phyloP scores from a whole-genome alignment of 306 rosid species.

The Dalbergia oliveri region DNA sequence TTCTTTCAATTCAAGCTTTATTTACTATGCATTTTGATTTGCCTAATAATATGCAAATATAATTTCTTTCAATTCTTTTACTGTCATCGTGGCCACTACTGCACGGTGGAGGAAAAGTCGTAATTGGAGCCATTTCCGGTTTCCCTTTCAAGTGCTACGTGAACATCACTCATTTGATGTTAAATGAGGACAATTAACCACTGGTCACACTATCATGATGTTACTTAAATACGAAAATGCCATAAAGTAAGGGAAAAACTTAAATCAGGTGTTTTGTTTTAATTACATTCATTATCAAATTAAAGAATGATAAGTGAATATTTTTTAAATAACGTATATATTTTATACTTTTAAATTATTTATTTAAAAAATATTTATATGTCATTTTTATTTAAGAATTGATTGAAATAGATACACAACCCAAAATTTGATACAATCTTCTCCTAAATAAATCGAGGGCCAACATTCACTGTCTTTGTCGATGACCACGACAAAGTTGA shows the following conservation, averaged over 20 bases:
- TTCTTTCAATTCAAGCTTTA: neutral
- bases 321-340: too few relatives aligned
- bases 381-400: too few relatives aligned
- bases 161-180: neutral
- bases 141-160: neutral
- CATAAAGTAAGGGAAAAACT: neutral
- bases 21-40: neutral
- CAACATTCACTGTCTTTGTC: slow-evolving; percentile 18
- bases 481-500: neutral
- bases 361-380: too few relatives aligned
- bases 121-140: neutral
- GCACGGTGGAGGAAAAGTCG: neutral
- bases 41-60: neutral
- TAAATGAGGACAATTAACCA: neutral
- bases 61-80: slow-evolving; percentile 2
- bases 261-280: too few relatives aligned
- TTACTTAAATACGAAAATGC: neutral
- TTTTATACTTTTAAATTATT: too few relatives aligned
- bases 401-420: too few relatives aligned
- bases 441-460: neutral
- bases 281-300: too few relatives aligned
- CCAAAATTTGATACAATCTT: too few relatives aligned
- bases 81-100: neutral
- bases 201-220: neutral
- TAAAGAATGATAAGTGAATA: too few relatives aligned